Percentiles rank a stretch among this genome's conserved stretches.
Conservation (phyloP, 257 asterid genomes). For the Solanum tarijense region DNA sequence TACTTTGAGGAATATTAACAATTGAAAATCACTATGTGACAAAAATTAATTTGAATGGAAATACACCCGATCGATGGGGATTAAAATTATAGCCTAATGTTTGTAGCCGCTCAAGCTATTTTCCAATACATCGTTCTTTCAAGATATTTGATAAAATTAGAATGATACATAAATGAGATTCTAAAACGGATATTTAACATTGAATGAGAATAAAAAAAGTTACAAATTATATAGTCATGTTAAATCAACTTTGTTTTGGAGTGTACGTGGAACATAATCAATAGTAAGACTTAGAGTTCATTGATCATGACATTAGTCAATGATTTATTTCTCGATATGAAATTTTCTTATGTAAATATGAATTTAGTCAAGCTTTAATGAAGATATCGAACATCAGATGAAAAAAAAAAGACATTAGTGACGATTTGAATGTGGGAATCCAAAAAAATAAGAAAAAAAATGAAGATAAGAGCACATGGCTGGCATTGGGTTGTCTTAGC, state of each 20-base stretch:
- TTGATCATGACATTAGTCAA: background rate
- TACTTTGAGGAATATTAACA: background rate
- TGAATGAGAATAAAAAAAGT: background rate
- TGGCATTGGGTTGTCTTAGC: conserved; percentile 1
- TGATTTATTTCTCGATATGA: background rate
- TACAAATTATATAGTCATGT: too few species aligned
- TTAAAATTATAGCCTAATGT: background rate
- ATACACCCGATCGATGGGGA: background rate
- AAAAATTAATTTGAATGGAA: background rate
- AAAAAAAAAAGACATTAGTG: background rate
- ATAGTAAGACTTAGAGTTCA: background rate
- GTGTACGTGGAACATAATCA: background rate
- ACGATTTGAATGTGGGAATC: background rate
- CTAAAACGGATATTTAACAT: background rate
- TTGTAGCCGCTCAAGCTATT: background rate
- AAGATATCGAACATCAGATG: background rate
- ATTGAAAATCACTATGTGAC: background rate
- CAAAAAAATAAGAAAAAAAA: background rate
- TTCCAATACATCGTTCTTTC: background rate
- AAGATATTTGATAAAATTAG: background rate
- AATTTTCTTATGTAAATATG: fast-evolving
- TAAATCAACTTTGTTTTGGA: background rate
- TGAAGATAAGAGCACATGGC: background rate
- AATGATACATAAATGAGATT: background rate
- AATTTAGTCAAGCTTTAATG: background rate